A percentile compares a stretch with the other conserved stretches of the same genome.
Conservation (phyloP, 495 filamentous ascomycete genomes). For the Penicillium goetzii region DNA sequence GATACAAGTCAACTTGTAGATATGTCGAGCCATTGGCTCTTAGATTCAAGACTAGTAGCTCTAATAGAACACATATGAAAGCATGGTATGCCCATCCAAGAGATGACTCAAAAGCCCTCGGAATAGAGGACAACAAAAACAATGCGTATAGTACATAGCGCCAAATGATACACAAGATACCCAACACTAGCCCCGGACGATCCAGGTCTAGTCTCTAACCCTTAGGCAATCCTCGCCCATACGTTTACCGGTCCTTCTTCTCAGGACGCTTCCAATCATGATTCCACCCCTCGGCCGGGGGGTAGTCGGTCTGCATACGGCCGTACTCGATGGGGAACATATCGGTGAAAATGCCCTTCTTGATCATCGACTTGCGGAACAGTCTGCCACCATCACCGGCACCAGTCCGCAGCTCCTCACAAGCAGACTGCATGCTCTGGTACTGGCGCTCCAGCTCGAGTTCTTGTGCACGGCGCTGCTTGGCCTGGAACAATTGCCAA, state of each 20-base stretch:
- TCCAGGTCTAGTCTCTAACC: background rate
- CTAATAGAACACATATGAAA: constrained; percentile 4
- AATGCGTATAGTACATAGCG: constrained; percentile 37
- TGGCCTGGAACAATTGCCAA: constrained; percentile 73
- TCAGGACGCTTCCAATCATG: constrained; percentile 57
- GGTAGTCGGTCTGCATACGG: constrained; percentile 77
- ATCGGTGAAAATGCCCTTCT: constrained; percentile 71
- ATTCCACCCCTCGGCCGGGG: constrained; percentile 75
- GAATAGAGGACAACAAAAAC: constrained; percentile 14
- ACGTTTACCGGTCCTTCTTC: constrained; percentile 22
- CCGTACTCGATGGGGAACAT: constrained; percentile 87
- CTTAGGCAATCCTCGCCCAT: background rate
- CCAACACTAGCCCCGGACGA: background rate
- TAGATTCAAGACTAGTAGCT: background rate
- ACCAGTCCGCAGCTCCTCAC: constrained; percentile 76
- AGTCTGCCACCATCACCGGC: constrained; percentile 75
- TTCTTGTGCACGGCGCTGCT: constrained; percentile 62
- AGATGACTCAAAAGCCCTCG: constrained; percentile 1
- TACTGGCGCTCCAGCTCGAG: constrained; percentile 72
- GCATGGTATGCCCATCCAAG: constrained; percentile 1
- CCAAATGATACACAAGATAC: constrained; percentile 31
- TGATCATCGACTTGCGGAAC: constrained; percentile 83
- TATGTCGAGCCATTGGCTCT: constrained; percentile 1
- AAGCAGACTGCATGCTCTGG: constrained; percentile 76
- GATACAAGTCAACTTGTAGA: background rate